A percentile compares a stretch with the other conserved stretches of the same genome.
phyloP scores from a whole-genome alignment of 169 alveolate species.

The Plasmodium vivax region DNA sequence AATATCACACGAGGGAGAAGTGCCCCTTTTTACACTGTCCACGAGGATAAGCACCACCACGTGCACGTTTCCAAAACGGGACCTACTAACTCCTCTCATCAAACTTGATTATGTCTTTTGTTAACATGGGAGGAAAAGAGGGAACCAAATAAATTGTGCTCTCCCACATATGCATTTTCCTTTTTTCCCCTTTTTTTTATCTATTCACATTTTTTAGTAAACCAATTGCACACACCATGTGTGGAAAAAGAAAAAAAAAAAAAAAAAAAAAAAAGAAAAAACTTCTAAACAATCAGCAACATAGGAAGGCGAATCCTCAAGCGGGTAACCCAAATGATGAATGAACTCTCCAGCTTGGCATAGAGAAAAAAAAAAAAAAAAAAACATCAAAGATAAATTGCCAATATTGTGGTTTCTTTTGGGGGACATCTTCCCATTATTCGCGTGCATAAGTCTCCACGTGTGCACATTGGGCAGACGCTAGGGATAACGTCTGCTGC shows the following conservation, averaged over 20 bases:
- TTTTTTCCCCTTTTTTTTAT: neutral
- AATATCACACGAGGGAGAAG: neutral
- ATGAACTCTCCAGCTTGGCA: neutral
- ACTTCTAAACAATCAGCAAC: neutral
- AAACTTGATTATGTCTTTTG: constrained; percentile 12
- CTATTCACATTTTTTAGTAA: constrained; percentile 10
- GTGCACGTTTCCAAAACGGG: constrained; percentile 6
- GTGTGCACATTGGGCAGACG: neutral
- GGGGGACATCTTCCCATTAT: neutral
- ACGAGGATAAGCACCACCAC: neutral
- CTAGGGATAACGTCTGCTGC: neutral
- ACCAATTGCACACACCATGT: constrained; percentile 7
- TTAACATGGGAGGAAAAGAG: neutral
- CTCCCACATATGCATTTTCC: neutral
- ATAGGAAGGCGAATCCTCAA: neutral
- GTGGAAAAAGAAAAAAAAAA: neutral
- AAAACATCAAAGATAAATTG: neutral
- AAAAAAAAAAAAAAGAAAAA: neutral
- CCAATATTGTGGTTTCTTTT: neutral
- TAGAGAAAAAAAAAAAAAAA: neutral
- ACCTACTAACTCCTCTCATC: neutral
- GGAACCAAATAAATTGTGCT: neutral
- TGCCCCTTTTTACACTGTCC: constrained; percentile 12
- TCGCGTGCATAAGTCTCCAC: neutral
- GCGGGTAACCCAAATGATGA: neutral